Conservation (phyloP, 768 basidiomycete genomes). For the Lactifluus pinguis region DNA sequence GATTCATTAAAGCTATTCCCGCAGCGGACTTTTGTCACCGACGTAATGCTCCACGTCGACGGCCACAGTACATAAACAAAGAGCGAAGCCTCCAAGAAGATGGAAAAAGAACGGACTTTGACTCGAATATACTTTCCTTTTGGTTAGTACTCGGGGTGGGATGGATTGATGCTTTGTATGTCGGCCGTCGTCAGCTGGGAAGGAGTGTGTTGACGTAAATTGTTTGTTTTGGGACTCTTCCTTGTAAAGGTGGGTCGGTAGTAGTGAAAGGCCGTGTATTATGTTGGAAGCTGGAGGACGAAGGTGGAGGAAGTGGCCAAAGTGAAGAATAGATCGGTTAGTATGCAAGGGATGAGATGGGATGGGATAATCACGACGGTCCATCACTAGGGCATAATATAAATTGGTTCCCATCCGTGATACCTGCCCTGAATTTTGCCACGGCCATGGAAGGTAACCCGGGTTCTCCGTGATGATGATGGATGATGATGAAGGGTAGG, state of each 20-base stretch:
- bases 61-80: background rate
- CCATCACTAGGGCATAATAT: background rate
- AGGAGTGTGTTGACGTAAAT: slow-evolving; percentile 11
- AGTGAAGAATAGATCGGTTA: too few species aligned
- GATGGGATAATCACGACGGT: background rate
- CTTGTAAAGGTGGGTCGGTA: background rate
- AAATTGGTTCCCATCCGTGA: background rate
- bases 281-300: slow-evolving; percentile 1
- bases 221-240: background rate
- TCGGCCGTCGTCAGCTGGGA: background rate
- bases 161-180: background rate
- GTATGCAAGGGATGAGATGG: background rate
- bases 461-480: slow-evolving; percentile 9
- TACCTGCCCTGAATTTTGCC: slow-evolving; percentile 9
- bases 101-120: background rate
- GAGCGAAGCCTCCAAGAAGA: background rate
- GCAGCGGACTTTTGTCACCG: background rate
- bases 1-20: background rate
- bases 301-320: background rate
- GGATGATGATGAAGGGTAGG: background rate
- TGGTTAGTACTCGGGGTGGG: background rate
- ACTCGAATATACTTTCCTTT: background rate
- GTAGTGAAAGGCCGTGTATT: slow-evolving; percentile 4
- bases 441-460: background rate
- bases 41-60: background rate